Conservation (phyloP, 1,284 basidiomycete genomes). For the Omphalotus olearius region DNA sequence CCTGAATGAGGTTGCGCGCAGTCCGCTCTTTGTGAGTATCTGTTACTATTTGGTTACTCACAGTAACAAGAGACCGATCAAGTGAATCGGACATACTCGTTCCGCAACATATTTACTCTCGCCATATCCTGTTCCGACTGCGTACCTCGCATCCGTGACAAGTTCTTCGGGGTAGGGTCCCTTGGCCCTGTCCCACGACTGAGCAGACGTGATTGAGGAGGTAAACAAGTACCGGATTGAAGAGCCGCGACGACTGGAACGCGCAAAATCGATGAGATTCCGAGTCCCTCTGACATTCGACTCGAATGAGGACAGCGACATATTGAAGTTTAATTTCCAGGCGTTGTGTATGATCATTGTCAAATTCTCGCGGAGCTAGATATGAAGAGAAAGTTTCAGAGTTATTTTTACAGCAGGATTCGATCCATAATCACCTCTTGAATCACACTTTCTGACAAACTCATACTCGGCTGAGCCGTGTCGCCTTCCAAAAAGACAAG, state of each 20-base stretch:
- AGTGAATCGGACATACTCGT: background rate
- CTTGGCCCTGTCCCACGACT: slow-evolving; percentile 1
- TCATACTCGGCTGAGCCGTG: background rate
- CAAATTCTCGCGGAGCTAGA: background rate
- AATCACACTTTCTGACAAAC: background rate
- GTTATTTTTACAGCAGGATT: too few species aligned
- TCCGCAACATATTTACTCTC: slow-evolving; percentile 6
- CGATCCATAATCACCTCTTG: background rate
- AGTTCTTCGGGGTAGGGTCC: slow-evolving; percentile 6
- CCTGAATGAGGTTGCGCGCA: background rate
- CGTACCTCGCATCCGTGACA: slow-evolving; percentile 38
- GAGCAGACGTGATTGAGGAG: slow-evolving; percentile 18
- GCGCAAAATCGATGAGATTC: slow-evolving; percentile 3
- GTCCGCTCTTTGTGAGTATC: slow-evolving; percentile 2
- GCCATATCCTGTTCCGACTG: slow-evolving; percentile 3
- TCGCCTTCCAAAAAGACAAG: background rate
- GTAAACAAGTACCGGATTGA: slow-evolving; percentile 24
- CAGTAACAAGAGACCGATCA: background rate
- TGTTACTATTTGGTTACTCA: background rate
- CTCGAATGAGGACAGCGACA: slow-evolving; percentile 4
- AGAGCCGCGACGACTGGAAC: slow-evolving; percentile 8
- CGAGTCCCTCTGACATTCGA: slow-evolving; percentile 1
- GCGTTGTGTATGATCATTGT: slow-evolving; percentile 15
- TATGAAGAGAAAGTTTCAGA: background rate
- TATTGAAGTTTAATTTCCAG: slow-evolving; percentile 7